Base-by-base conservation (phyloP, 306 rosid species). In the Prunus fruticosa region DNA sequence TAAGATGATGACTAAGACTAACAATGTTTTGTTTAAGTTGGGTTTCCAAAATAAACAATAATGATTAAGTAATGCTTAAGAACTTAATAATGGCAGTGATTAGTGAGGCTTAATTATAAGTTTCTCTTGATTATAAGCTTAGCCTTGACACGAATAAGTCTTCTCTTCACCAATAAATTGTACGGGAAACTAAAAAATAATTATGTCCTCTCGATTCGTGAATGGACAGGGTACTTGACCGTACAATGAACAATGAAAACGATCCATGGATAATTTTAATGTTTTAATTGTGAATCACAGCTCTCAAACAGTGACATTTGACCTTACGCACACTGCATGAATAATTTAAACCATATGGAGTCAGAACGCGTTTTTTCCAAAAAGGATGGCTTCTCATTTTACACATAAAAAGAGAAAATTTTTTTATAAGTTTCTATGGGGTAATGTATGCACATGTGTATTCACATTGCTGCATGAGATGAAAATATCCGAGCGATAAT, bases 181-280 rank as follows among this genome's bases (percentile, higher is more conserved):
- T 32, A 11, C 32, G 28, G 64, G 32, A 58, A 50, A 27, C 18
- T 47, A 22, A 68, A 67, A 45, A 45, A 23, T n/a, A 12, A 11
- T 27, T 22, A 7, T 20, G 27, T 43, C 19, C 28, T 70, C n/a
- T 19, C 23, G 49, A 19, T 70, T 73, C 3, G 11, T 74, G 46
- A 61, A 61, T 5, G 13, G 69, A 16, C 30, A 32, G 1, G 19
- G 71, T 51, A 52, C 77, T 38, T 53, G 67, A 19, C 73, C 72
- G 77, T 78, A 64, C 66, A 78, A n/a, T 19, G 60, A 19, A 23
- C 49, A 9, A 41, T 25, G 65, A 53, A 38, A 71, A 19, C 46
- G 50, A 71, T 28, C 11, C 2, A 16, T 20, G 64, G 30, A 19
- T 41, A 41, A 25, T 38, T 46, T 49, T 57, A 51, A 11, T 56